Conservation (phyloP, 495 filamentous ascomycete genomes). For the Neurospora africana region DNA sequence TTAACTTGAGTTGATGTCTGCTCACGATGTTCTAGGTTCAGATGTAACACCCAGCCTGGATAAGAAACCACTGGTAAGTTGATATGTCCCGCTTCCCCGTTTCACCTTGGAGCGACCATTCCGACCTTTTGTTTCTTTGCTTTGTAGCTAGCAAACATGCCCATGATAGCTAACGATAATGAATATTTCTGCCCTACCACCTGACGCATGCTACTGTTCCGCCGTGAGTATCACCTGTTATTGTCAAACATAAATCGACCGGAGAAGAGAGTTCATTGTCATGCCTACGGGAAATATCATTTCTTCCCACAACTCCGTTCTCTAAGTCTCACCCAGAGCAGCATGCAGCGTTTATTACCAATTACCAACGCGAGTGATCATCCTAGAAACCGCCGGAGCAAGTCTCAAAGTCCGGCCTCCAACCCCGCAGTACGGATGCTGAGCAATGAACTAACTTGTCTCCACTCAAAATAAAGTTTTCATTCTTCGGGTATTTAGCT, state of each 20-base stretch:
- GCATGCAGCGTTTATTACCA: neutral
- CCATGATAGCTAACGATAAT: neutral
- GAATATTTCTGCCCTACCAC: neutral
- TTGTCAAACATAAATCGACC: neutral
- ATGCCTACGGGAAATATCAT: neutral
- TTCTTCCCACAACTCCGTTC: neutral
- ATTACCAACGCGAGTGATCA: neutral
- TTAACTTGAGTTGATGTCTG: neutral
- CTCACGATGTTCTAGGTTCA: neutral
- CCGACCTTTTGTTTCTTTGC: neutral
- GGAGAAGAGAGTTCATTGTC: neutral
- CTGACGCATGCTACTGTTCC: neutral
- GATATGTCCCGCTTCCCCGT: neutral
- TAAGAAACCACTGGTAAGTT: neutral
- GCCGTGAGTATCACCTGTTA: neutral
- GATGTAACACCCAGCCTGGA: neutral
- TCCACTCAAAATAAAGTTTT: too few species aligned
- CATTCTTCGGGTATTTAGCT: too few species aligned
- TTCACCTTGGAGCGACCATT: neutral
- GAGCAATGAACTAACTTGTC: too few species aligned
- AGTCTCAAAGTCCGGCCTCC: neutral
- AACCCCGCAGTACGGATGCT: neutral
- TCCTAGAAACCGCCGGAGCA: neutral
- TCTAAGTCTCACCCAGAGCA: too few species aligned
- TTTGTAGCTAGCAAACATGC: neutral